Percentiles rank a stretch among this genome's conserved stretches.
Evolutionary conservation across 345 rosid species (phyloP).

Genomic region (Trapa incisa): DNA sequence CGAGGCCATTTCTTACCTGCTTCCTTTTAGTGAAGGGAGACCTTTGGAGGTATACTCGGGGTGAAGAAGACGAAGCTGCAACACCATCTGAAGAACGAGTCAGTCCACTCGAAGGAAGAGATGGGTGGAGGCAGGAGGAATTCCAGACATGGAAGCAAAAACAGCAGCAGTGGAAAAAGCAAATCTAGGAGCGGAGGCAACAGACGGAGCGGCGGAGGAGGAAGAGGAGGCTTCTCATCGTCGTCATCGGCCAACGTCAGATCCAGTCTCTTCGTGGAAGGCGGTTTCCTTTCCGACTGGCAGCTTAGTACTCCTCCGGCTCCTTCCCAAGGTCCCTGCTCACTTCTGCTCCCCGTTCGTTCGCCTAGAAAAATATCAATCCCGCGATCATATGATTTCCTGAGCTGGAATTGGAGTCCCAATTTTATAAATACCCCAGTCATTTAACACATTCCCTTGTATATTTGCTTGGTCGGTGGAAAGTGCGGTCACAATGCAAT

Average conservation of each 20-base stretch:
- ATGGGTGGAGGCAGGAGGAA: slow-evolving; percentile 10
- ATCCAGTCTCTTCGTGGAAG: slow-evolving; percentile 52
- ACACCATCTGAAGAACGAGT: slow-evolving; percentile 1
- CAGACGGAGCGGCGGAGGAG: slow-evolving; percentile 14
- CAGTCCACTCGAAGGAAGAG: not conserved
- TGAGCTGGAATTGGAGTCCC: not conserved
- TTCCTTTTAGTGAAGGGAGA: not conserved
- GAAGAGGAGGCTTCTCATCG: slow-evolving; percentile 14
- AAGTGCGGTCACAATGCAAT: not conserved
- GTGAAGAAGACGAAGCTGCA: not conserved
- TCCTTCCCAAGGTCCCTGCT: slow-evolving; percentile 23
- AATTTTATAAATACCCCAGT: not conserved
- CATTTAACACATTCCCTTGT: not conserved
- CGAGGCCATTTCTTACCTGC: not conserved
- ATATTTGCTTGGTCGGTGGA: not conserved
- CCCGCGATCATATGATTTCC: not conserved
- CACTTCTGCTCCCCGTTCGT: not conserved
- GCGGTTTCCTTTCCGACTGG: slow-evolving; percentile 68
- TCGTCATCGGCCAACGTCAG: slow-evolving; percentile 16
- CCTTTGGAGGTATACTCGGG: not conserved
- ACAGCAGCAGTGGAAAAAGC: slow-evolving; percentile 23
- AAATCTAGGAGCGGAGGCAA: slow-evolving; percentile 23
- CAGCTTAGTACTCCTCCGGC: slow-evolving; percentile 20
- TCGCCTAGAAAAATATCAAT: not conserved
- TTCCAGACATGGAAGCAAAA: not conserved